Evolutionary conservation across 2,329 filamentous ascomycete species (phyloP).

Genomic region (Pestalotiopsis fici): DNA sequence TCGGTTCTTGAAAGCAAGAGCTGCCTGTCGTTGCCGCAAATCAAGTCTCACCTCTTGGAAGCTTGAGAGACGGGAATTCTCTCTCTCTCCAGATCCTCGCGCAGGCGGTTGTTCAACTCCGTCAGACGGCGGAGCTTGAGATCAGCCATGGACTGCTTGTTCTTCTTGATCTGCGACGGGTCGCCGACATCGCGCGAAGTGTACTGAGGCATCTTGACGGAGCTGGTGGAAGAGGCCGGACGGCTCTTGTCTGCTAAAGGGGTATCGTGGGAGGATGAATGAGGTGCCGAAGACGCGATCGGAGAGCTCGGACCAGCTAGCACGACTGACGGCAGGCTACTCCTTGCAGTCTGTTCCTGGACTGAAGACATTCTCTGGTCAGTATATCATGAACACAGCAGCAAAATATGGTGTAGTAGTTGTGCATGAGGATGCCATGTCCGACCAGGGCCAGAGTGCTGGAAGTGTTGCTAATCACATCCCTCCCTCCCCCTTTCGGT

Average conservation of each 20-base stretch:
- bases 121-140: conserved; percentile 95
- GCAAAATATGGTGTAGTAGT: conserved; percentile 7
- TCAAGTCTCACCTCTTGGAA: conserved; percentile 69
- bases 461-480: conserved; percentile 15
- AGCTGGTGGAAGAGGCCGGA: conserved; percentile 19
- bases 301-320: conserved; percentile 16
- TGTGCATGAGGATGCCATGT: conserved; percentile 2
- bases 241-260: conserved; percentile 14
- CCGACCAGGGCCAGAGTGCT: conserved; percentile 17
- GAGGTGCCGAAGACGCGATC: background rate
- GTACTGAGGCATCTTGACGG: conserved; percentile 62
- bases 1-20: background rate
- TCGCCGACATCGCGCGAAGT: conserved; percentile 68
- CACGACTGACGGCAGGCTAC: conserved; percentile 15
- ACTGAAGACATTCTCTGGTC: conserved; percentile 17
- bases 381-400: conserved; percentile 10
- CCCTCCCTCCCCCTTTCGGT: conserved; percentile 9
- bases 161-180: conserved; percentile 76
- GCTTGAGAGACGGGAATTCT: conserved; percentile 95
- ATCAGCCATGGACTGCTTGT: conserved; percentile 99
- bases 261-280: background rate
- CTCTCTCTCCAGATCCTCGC: conserved; percentile 93
- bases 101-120: conserved; percentile 92
- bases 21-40: background rate
- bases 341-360: conserved; percentile 18